phyloP scores from a whole-genome alignment of 2,329 filamentous ascomycete species.

The Talaromyces funiculosus region DNA sequence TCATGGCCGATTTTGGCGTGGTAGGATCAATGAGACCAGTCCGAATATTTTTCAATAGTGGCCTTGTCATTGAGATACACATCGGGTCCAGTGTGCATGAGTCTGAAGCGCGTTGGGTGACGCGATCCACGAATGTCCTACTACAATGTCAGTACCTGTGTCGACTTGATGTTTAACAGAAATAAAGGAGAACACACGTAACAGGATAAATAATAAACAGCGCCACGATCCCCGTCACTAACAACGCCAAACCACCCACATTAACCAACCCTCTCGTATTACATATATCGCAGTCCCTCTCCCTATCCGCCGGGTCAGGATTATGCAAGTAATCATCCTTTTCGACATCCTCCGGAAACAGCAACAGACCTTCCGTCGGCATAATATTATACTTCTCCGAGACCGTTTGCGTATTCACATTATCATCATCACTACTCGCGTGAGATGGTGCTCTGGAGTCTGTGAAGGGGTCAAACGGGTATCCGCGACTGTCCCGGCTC shows the following conservation, averaged over 20 bases:
- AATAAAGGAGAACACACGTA: conserved; percentile 47
- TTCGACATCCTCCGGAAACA: conserved; percentile 68
- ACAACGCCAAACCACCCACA: conserved; percentile 55
- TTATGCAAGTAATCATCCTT: conserved; percentile 69
- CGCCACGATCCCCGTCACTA: conserved; percentile 56
- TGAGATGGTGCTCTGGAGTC: conserved; percentile 56
- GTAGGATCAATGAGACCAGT: conserved; percentile 60
- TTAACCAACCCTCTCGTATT: conserved; percentile 60
- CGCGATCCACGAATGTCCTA: conserved; percentile 54
- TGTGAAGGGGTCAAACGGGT: conserved; percentile 53
- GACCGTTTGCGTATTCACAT: conserved; percentile 66
- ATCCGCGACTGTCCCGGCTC: conserved; percentile 48
- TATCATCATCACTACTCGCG: conserved; percentile 59
- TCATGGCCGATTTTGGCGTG: conserved; percentile 54
- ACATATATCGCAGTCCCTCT: conserved; percentile 59
- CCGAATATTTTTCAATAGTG: conserved; percentile 57
- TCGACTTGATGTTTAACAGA: neutral
- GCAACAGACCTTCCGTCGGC: conserved; percentile 59
- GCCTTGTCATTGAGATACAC: conserved; percentile 48
- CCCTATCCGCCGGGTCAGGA: conserved; percentile 59
- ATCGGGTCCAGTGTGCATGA: conserved; percentile 37
- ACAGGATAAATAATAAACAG: conserved; percentile 66
- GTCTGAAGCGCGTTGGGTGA: conserved; percentile 26
- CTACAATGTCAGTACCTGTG: neutral
- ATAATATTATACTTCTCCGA: conserved; percentile 69